Evolutionary conservation across 257 asterid genomes (phyloP), one percentile per base, ranked within the genome.

Genomic region (Craterostigma plantagineum): DNA sequence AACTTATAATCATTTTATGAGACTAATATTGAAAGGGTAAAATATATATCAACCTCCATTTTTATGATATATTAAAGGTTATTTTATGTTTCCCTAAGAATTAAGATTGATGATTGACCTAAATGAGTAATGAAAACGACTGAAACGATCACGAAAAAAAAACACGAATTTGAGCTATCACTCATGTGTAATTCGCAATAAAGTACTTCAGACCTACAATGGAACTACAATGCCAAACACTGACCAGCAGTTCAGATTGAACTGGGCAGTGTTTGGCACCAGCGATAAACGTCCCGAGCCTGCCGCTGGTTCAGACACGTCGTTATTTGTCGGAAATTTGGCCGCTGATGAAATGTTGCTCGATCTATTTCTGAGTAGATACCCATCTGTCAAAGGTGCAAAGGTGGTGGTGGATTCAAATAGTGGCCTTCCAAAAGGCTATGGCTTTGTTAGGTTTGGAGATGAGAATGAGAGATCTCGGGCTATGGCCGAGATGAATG

Each of bases 401-500:
- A 83, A 90, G 66, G 96, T 90, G 49, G 99, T 90, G 30, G 68
- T 84, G 50, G 99, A 90, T 67, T 66, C 87, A 38, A 84, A 69
- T 46, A 75, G 86, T 44, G 92, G 96, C 43, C 87, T 91, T 38
- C 60, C 99, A 10, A 90, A 79, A 70, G 94, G 99, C 18, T 90
- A 83, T 60, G 99, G 96, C 42, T 90, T 90, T 65, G 99, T 90
- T 44, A 73, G 96, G 64, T 90, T 90, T 61, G 77, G 78, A 14
- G 96, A 90, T 69, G 99, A 80, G 62, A 75, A 62, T 62, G 94
- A 90, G 61, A 80, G 77, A 62, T 55, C 93, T 35, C 70, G 60
- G 37, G 94, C 99, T 56, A 75, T 90, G 77, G 64, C 75, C 36
- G 99, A 90, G 57, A 90, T 90, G 99, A 80, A 90, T 52, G 99